Evolutionary conservation across 331 rosid genomes (phyloP).

Genomic region (Acacia pycnantha): DNA sequence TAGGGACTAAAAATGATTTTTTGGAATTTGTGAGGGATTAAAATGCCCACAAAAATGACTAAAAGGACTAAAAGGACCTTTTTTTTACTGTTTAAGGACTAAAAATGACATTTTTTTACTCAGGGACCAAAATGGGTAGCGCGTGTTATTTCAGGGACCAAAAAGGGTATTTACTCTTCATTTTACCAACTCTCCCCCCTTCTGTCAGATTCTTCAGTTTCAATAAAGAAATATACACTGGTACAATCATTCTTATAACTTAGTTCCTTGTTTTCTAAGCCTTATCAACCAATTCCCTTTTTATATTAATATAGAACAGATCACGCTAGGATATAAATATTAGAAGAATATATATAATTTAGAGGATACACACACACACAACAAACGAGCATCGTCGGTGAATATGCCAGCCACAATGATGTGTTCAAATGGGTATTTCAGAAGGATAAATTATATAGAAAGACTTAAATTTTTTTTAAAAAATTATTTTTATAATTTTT

Average conservation of each 20-base stretch:
- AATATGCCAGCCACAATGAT: neutral
- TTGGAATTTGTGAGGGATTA: too few species aligned
- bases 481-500: neutral
- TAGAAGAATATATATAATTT: neutral
- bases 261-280: slow-evolving; percentile 8
- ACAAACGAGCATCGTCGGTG: neutral
- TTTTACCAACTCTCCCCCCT: slow-evolving; percentile 1
- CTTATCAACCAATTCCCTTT: neutral
- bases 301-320: neutral
- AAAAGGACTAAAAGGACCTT: too few species aligned
- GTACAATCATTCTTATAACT: neutral
- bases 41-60: too few species aligned
- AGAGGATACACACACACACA: neutral
- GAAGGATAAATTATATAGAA: neutral
- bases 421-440: neutral
- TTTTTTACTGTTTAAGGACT: too few species aligned
- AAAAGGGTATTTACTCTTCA: too few species aligned
- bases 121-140: too few species aligned
- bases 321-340: neutral
- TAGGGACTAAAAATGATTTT: too few species aligned
- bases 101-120: too few species aligned
- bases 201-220: neutral
- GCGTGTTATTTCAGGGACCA: too few species aligned
- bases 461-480: too few species aligned
- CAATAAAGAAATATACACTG: neutral